Evolutionary conservation across 2,329 filamentous ascomycete species (phyloP), one percentile per base, ranked within the genome.

Genomic region (Aureobasidium sp.): DNA sequence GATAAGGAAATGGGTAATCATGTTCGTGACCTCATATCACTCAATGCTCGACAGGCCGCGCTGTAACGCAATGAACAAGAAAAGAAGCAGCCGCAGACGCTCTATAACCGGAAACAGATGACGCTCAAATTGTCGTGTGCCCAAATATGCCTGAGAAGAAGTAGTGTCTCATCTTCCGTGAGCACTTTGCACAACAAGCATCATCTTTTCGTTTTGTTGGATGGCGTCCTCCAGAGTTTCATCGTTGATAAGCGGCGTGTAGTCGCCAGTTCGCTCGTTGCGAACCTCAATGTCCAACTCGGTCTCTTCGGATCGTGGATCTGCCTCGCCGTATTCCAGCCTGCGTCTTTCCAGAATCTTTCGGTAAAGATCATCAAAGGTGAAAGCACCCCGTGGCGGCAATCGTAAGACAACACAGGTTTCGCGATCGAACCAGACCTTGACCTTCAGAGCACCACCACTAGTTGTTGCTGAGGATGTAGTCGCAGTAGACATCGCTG

Each of bases 321-420:
- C 46, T 20, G 44, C 9, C 36, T 51, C 57, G 9, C 57, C 57
- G 57, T 74, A 75, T 64, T 80, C 78, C 48, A 96, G 82, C 77
- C 91, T 91, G 66, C 96, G 82, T 48, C 94, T 84, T 68, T 97
- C 91, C 55, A 85, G 83, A 64, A 97, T 86, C 76, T 94, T 96
- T 67, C 91, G 87, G 68, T 88, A 87, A 9, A 99, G 81, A 64
- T 91, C 88, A 59, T 84, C 80, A 74, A 87, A 94, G 60, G 83
- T 83, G 69, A 95, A 91, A 42, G 71, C 66, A 15, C 71, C 70
- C 61, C 95, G 89, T 1, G 83, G 83, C 0, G 93, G 88, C 61
- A 97, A 90, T 37, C 92, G 87, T 69, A 99, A 91, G 48, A 94
- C 89, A 67, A 97, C 93, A 62, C 95, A 85, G 67, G 97, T 93